phyloP scores from a whole-genome alignment of 2,329 filamentous ascomycete species.

The Chrysosporium queenslandicum region DNA sequence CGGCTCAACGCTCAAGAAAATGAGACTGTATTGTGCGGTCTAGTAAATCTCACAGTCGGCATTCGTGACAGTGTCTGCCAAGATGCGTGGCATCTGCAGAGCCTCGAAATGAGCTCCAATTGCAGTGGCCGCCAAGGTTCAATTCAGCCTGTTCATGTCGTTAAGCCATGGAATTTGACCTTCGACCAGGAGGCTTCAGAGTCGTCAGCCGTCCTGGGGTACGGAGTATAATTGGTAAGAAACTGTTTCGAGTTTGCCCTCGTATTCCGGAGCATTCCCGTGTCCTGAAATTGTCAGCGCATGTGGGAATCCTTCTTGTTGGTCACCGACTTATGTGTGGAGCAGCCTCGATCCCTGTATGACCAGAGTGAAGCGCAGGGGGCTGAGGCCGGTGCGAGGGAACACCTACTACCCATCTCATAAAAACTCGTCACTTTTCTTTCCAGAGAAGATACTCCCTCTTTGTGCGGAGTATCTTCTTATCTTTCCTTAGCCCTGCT shows the following conservation, averaged over 20 bases:
- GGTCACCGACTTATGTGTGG: too few relatives aligned
- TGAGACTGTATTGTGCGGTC: too few relatives aligned
- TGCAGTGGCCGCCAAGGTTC: not conserved
- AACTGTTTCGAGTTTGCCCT: not conserved
- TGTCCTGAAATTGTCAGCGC: too few relatives aligned
- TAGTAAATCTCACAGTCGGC: too few relatives aligned
- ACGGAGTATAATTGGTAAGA: not conserved
- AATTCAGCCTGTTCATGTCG: not conserved
- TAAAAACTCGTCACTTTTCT: not conserved
- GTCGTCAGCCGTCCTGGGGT: too few relatives aligned
- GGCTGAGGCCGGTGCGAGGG: too few relatives aligned
- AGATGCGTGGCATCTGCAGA: not conserved
- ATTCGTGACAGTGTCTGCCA: not conserved
- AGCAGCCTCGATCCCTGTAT: not conserved
- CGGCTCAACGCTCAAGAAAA: too few relatives aligned
- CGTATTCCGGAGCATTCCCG: not conserved
- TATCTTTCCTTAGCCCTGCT: not conserved
- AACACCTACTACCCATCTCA: too few relatives aligned
- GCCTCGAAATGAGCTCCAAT: not conserved
- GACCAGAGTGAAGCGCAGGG: not conserved
- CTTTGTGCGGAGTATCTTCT: not conserved
- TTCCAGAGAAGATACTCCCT: not conserved
- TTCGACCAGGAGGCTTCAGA: too few relatives aligned
- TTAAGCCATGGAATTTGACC: too few relatives aligned
- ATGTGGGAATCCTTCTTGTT: too few relatives aligned